Conservation (phyloP, 2,329 filamentous ascomycete species). For the Tolypocladium pustulatum region DNA sequence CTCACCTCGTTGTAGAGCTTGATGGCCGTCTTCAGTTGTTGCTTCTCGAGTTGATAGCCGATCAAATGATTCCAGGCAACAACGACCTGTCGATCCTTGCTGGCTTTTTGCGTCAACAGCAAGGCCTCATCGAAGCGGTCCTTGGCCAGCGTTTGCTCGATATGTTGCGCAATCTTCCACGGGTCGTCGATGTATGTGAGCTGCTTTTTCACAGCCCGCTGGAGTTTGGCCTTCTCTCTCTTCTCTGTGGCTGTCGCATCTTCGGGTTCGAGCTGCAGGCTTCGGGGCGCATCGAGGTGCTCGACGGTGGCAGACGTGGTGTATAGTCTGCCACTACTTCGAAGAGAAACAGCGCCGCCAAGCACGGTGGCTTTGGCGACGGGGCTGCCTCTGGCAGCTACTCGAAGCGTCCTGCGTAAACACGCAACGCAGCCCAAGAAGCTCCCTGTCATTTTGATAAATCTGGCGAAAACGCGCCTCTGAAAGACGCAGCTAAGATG, state of each 20-base stretch:
- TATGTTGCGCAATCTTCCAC: constrained; percentile 58
- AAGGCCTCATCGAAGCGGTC: constrained; percentile 57
- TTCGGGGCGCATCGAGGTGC: constrained; percentile 11
- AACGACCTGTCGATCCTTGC: constrained; percentile 49
- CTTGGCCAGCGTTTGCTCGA: constrained; percentile 48
- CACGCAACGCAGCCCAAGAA: constrained; percentile 16
- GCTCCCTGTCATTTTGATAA: constrained; percentile 14
- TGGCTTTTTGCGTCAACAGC: constrained; percentile 58
- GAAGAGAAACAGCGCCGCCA: constrained; percentile 5
- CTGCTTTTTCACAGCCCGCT: constrained; percentile 39
- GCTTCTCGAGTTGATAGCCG: constrained; percentile 53
- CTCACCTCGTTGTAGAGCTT: constrained; percentile 81
- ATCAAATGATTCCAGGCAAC: constrained; percentile 89
- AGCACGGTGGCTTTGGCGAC: neutral
- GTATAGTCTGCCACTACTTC: constrained; percentile 8
- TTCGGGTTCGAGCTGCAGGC: constrained; percentile 8
- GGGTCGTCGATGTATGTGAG: constrained; percentile 59
- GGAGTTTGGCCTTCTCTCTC: constrained; percentile 16
- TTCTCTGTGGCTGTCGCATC: constrained; percentile 6
- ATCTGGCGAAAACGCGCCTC: neutral
- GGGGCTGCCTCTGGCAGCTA: constrained; percentile 2
- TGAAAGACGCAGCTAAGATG: neutral
- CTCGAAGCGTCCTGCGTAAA: constrained; percentile 14
- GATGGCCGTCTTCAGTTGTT: constrained; percentile 53
- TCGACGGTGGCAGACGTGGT: constrained; percentile 3